These are phyloP conservation scores for Platanus orientalis DNA, from an alignment of 164 flowering plant species.

Conservation along the genomic window DNA sequence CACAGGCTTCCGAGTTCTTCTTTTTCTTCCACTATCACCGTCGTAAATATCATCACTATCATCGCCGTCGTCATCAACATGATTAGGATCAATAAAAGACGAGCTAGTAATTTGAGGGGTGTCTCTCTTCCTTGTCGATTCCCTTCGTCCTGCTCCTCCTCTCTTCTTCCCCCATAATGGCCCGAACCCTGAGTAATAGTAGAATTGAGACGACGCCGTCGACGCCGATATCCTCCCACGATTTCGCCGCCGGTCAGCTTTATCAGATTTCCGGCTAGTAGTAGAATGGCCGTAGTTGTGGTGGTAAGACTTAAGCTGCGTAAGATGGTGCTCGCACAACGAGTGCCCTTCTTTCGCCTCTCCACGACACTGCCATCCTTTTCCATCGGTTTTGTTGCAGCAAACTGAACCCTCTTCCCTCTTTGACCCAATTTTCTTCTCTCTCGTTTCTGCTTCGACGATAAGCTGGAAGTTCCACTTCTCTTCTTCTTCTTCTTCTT, in stretches of 20 bases:
- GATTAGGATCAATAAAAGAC: not conserved
- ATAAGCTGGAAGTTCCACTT: too few species aligned
- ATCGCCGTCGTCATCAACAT: conserved; percentile 23
- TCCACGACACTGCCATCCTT: conserved; percentile 38
- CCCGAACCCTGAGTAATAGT: conserved; percentile 76
- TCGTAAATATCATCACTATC: conserved; percentile 12
- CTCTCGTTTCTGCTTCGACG: not conserved
- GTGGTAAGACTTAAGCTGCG: conserved; percentile 21
- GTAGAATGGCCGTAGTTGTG: not conserved
- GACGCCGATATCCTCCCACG: not conserved
- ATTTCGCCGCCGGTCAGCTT: conserved; percentile 7
- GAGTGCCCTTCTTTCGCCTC: conserved; percentile 27
- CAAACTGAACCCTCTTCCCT: not conserved
- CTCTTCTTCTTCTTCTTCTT: too few species aligned
- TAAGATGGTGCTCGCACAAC: conserved; percentile 32
- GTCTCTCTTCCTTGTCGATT: not conserved
- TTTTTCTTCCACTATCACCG: conserved; percentile 21
- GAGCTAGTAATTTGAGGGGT: not conserved
- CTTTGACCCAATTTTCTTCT: not conserved
- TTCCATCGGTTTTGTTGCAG: conserved; percentile 36
- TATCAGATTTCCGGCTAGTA: conserved; percentile 3
- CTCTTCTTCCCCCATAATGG: conserved; percentile 64
- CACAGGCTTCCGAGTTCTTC: conserved; percentile 48
- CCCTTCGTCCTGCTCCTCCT: conserved; percentile 19
- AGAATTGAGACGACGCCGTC: conserved; percentile 42